These are phyloP conservation scores for Cercophora samala DNA, from an alignment of 495 filamentous ascomycete genomes.

Conservation along the genomic window DNA sequence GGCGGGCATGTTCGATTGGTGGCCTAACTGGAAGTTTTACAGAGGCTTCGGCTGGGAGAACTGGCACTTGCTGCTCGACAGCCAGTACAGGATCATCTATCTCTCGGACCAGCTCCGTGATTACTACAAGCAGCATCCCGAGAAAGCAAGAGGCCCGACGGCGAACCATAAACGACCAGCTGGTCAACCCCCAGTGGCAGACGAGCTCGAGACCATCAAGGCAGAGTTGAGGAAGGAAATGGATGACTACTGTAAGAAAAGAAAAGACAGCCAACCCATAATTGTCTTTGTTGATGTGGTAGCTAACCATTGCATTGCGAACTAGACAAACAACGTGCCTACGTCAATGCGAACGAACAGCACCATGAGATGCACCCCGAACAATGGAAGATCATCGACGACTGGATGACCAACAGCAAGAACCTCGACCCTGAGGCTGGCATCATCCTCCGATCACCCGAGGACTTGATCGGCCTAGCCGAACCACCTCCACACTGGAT, in stretches of 20 bases:
- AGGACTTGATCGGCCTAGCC: neutral
- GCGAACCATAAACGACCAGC: neutral
- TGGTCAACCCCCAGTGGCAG: neutral
- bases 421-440: neutral
- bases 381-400: too few relatives aligned
- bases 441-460: neutral
- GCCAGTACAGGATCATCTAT: neutral
- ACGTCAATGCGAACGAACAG: too few relatives aligned
- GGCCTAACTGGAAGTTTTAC: neutral
- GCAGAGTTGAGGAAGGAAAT: neutral
- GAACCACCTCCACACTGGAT: neutral
- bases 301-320: too few relatives aligned
- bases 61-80: neutral
- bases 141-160: neutral
- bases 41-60: neutral
- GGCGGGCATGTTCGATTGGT: neutral
- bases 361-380: too few relatives aligned
- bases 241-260: neutral
- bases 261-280: neutral
- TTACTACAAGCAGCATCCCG: neutral
- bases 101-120: neutral
- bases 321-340: too few relatives aligned
- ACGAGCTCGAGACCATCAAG: neutral
- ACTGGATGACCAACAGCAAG: neutral
- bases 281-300: too few relatives aligned